Percentiles rank a stretch among this genome's conserved stretches.
phyloP scores from a whole-genome alignment of 192 early-diverging fungal species.

The Backusella parvicylindrica region DNA sequence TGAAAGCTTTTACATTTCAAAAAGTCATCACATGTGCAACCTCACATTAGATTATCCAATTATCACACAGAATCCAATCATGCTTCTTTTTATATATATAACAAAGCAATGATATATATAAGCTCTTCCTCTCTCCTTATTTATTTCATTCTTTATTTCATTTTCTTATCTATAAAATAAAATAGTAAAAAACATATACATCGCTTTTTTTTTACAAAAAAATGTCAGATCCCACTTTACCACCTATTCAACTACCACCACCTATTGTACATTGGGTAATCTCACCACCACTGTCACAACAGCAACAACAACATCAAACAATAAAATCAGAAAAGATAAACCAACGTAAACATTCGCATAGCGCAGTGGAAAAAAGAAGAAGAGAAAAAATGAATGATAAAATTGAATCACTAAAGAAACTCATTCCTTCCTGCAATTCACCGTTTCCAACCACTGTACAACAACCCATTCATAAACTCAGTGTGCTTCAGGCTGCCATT shows the following conservation, averaged over 20 bases:
- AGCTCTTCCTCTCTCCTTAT: neutral
- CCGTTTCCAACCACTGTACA: neutral
- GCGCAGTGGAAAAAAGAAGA: constrained; percentile 13
- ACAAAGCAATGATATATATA: neutral
- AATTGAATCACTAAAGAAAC: neutral
- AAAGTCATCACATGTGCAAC: constrained; percentile 4
- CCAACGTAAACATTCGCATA: neutral
- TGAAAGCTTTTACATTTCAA: neutral
- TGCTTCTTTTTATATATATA: neutral
- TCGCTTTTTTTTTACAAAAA: neutral
- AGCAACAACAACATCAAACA: neutral
- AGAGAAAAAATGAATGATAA: constrained; percentile 16
- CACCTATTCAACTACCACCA: constrained; percentile 1
- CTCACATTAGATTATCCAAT: neutral
- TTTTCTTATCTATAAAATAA: neutral
- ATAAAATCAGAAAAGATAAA: neutral
- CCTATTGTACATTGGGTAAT: neutral
- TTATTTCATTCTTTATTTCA: neutral
- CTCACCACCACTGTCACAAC: neutral
- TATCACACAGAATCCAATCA: neutral
- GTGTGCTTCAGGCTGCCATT: constrained; percentile 10
- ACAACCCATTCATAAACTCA: constrained; percentile 11
- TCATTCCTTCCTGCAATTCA: constrained; percentile 10
- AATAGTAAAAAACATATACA: neutral
- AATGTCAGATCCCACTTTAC: neutral